Evolutionary conservation across 1,284 basidiomycete genomes (phyloP).

Genomic region (Tetrapyrgos nigripes): DNA sequence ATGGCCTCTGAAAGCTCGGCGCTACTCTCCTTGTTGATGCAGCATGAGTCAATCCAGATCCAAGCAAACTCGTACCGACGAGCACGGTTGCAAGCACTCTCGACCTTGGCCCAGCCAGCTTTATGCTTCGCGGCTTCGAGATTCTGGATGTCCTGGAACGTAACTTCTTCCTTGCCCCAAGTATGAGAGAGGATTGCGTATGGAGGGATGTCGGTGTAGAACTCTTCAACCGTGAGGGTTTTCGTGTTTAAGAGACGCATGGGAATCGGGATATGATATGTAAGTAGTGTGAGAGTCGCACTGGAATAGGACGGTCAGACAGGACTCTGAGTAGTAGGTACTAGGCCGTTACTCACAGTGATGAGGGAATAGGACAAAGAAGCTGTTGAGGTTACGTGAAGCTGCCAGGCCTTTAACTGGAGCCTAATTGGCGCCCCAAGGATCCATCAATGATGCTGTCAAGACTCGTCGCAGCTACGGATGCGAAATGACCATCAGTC

Average conservation of each 20-base stretch:
- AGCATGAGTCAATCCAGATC: background rate
- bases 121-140: background rate
- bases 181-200: background rate
- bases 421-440: too few species aligned
- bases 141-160: background rate
- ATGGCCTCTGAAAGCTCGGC: background rate
- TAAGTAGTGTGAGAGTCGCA: too few species aligned
- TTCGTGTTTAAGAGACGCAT: background rate
- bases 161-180: background rate
- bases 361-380: too few species aligned
- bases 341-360: too few species aligned
- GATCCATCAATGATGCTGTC: too few species aligned
- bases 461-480: too few species aligned
- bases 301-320: too few species aligned
- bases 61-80: background rate
- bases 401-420: too few species aligned
- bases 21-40: slow-evolving; percentile 29
- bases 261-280: too few species aligned
- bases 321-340: too few species aligned
- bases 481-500: too few species aligned
- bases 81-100: background rate
- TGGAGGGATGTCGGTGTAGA: background rate
- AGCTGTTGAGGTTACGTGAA: too few species aligned
- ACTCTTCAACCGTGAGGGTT: background rate
- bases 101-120: background rate